These are phyloP conservation scores for Tolypocladium guangdongense DNA, from an alignment of 2,329 filamentous ascomycete genomes.

Conservation along the genomic window DNA sequence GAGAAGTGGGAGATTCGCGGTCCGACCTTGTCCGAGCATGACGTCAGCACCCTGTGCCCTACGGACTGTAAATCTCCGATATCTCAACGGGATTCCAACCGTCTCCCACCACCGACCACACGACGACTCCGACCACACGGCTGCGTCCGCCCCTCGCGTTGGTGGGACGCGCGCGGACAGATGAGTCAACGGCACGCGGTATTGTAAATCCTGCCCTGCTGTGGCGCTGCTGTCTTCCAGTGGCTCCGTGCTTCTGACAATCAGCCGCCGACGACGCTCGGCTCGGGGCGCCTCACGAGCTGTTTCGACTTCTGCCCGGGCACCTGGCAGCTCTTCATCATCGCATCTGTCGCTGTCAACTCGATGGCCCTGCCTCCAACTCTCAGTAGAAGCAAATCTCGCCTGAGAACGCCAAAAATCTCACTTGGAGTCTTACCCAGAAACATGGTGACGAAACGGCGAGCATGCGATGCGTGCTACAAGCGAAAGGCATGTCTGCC, in stretches of 20 bases:
- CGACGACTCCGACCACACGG: too few relatives aligned
- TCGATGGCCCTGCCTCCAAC: neutral
- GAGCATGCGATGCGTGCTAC: constrained; percentile 38
- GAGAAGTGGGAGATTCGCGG: neutral
- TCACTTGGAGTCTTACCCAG: neutral
- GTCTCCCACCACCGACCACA: too few relatives aligned
- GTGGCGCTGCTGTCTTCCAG: neutral
- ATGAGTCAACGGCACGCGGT: neutral
- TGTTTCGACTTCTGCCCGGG: neutral
- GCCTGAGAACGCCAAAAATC: neutral
- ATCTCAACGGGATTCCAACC: too few relatives aligned
- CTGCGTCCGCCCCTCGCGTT: neutral
- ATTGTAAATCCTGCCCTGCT: neutral
- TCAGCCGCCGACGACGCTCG: neutral
- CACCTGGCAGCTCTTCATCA: neutral
- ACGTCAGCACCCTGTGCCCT: too few relatives aligned
- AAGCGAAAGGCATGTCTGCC: constrained; percentile 29
- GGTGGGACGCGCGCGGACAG: too few relatives aligned
- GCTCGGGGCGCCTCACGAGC: neutral
- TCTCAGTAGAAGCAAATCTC: neutral
- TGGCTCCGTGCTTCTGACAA: neutral
- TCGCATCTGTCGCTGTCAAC: neutral
- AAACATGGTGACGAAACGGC: constrained; percentile 6
- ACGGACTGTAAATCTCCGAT: too few relatives aligned
- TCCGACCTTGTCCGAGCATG: neutral